Evolutionary conservation across 345 rosid genomes (phyloP), one percentile per base, ranked within the genome.

Genomic region (Dipteronia sinensis): DNA sequence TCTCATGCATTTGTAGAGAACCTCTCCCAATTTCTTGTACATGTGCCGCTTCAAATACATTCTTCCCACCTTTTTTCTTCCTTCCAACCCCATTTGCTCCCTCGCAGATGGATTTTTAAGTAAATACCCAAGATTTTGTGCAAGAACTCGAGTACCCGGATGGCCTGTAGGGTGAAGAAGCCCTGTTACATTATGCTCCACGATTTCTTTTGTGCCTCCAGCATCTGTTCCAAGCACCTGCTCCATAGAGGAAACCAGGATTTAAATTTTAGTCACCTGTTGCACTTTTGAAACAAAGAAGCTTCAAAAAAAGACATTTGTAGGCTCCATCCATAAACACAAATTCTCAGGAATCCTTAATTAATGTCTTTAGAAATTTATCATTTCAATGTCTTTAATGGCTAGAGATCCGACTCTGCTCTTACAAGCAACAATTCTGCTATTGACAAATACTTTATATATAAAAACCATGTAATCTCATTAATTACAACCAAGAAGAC

Each of bases 211-310:
- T 16, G 98, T 91, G 77, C 99, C 99, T 77, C 99, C 99, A 29
- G 94, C 91, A 61, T 93, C 92, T 44, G 99, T 95, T 72, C 99
- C 99, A 8, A 95, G 84, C 71, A 95, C 96, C 94, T 92, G 90
- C 49, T 67, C 64, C 72, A 72, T 44, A 11, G 11, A 53, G 55
- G 10, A 55, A 64, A 46, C 25, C 3, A 31, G 3, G 25, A 44
- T 17, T 63, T 17, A 1, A 71, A 27, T n/a, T 25, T n/a, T 10
- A 11, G 17, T 11, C 19, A 73, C 23, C 31, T 15, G 40, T 25
- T 62, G 15, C 7, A 27, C 15, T 62, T 61, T 13, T n/a, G 27
- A 62, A 62, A 8, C 16, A 10, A 20, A 7, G 64, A 59, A 59
- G 64, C 27, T 44, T 47, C 10, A 3, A 46, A 65, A 64, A 1